These are phyloP conservation scores for Onygenales sp. DNA, from an alignment of 2,329 filamentous ascomycete species.

Conservation along the genomic window DNA sequence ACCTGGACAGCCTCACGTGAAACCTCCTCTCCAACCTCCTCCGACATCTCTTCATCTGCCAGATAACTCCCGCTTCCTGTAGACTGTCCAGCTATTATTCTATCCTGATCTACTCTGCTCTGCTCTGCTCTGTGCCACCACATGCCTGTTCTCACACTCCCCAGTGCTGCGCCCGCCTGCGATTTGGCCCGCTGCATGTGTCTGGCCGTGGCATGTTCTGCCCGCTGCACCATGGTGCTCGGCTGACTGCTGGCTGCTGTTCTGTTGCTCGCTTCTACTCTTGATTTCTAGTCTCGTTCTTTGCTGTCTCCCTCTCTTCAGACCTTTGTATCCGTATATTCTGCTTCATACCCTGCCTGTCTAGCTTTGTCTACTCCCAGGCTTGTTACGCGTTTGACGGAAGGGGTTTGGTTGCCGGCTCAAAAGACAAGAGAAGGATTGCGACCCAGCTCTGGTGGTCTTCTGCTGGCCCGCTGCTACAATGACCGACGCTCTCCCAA, in stretches of 20 bases:
- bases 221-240: conserved; percentile 1
- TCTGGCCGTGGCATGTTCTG: background rate
- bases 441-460: background rate
- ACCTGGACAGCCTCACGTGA: conserved; percentile 10
- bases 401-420: background rate
- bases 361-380: too few relatives aligned
- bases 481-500: conserved; percentile 32
- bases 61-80: background rate
- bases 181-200: background rate
- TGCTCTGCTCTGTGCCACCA: conserved; percentile 1
- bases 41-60: background rate
- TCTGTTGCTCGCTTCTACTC: background rate
- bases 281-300: conserved; percentile 1
- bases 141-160: conserved; percentile 1
- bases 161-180: background rate
- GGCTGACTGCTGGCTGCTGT: background rate
- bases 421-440: conserved; percentile 1
- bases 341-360: too few relatives aligned
- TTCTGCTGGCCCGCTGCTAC: conserved; percentile 3
- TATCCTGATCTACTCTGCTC: background rate
- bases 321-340: background rate
- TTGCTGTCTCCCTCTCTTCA: background rate
- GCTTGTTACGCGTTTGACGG: background rate
- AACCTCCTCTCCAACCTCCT: background rate
- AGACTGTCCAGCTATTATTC: too few relatives aligned